These are phyloP conservation scores for Eucalyptus melliodora DNA, from an alignment of 345 rosid species.

Conservation along the genomic window DNA sequence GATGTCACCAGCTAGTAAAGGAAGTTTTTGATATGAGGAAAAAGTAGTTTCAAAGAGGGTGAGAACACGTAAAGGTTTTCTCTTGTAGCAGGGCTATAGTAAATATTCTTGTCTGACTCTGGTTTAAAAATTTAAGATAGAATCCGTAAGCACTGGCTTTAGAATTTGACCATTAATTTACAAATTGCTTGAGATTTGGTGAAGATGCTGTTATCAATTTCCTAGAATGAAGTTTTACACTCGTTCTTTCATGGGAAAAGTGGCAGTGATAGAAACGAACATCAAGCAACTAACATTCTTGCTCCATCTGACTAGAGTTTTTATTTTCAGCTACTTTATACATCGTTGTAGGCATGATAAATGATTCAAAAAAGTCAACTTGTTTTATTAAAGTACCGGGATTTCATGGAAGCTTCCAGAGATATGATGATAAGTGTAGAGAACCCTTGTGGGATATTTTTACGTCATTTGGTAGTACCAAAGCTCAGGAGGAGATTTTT, in stretches of 20 bases:
- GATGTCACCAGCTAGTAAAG: background rate
- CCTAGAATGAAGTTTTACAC: background rate
- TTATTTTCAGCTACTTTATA: background rate
- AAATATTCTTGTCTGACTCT: background rate
- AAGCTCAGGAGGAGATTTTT: background rate
- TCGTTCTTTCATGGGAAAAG: background rate
- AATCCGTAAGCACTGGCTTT: background rate
- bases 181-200: background rate
- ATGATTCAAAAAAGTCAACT: background rate
- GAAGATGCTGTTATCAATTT: background rate
- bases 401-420: background rate
- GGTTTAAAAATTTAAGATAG: background rate
- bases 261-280: background rate
- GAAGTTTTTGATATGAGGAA: background rate
- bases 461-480: background rate
- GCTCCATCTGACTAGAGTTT: background rate
- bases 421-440: background rate
- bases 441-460: background rate
- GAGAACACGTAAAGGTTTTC: background rate
- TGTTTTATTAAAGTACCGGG: background rate
- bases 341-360: background rate
- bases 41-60: background rate
- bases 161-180: background rate
- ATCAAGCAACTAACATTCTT: background rate
- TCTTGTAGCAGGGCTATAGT: background rate